Conservation (phyloP, 176 grass and related monocot species). For the Ensete ventricosum region DNA sequence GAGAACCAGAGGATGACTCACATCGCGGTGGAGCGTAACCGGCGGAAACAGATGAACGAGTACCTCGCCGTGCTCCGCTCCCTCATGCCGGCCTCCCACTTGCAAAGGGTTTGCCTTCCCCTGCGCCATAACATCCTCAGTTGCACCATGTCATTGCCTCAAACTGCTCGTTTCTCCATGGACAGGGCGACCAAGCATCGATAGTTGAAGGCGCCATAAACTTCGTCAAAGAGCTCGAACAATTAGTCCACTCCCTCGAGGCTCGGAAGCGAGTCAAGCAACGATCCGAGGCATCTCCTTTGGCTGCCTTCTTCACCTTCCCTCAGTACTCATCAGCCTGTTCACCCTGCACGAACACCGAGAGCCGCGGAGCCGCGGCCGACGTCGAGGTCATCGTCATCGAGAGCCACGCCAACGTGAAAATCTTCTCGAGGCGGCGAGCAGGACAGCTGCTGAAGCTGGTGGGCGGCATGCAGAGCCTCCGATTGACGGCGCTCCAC, state of each 20-base stretch:
- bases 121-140: neutral
- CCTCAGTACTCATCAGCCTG: constrained; percentile 57
- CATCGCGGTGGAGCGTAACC: constrained; percentile 82
- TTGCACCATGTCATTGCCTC: neutral
- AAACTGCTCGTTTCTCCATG: neutral
- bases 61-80: constrained; percentile 67
- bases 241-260: constrained; percentile 53
- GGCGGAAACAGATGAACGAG: constrained; percentile 70
- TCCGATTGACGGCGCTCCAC: constrained; percentile 21
- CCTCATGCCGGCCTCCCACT: constrained; percentile 61
- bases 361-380: constrained; percentile 6
- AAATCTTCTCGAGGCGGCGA: constrained; percentile 25
- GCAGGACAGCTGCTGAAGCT: constrained; percentile 52
- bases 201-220: constrained; percentile 79
- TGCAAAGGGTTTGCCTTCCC: constrained; percentile 40
- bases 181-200: constrained; percentile 77
- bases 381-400: constrained; percentile 54
- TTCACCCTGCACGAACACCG: neutral
- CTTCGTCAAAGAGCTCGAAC: constrained; percentile 82
- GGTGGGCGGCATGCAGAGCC: constrained; percentile 26
- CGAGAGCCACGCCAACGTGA: constrained; percentile 59
- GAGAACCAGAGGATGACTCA: constrained; percentile 87
- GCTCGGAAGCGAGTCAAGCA: constrained; percentile 22
- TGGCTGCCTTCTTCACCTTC: constrained; percentile 65
- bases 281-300: constrained; percentile 17